Base-by-base conservation (phyloP, 352 stramenopile genomes). In the Globisporangium emineosum region DNA sequence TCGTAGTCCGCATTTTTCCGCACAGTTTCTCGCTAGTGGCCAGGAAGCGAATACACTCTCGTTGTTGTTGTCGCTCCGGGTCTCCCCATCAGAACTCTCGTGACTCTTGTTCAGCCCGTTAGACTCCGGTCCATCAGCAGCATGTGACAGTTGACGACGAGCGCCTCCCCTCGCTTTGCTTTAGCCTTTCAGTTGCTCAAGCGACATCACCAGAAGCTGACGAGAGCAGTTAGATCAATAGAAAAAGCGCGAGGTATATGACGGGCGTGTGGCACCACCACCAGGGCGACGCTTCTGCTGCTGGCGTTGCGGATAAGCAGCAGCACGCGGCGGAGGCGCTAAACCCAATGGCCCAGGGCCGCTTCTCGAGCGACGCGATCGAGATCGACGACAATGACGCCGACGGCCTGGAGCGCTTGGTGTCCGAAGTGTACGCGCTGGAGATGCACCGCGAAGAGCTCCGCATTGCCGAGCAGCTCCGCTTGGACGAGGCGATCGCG, bases 401-500 rank as follows among this genome's bases (percentile, higher is more conserved):
- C 5, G 40, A 17, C 10, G 25, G 45, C 19, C 3, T 50, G 15
- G 21, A 50, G n/a, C 17, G 0, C 64, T 0, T 47, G 17, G 2
- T 58, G 8, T 27, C 19, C 10, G 43, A 66, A 1, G 50, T 66
- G 33, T 56, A 67, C 21, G 53, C 55, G 7, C 59, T 78, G n/a
- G 69, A 71, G 51, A 27, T 52, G 21, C 52, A 69, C 21, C 69
- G 69, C 21, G 45, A 66, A 30, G 65, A 67, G 13, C 54, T 75
- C 13, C 42, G 52, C 1, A 19, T 47, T 30, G 35, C 45, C 7
- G 67, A 70, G 40, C 70, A 73, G 23, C 15, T 59, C 1, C n/a
- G 25, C 0, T 27, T 73, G 13, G 72, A 79, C 45, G 63, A 73
- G 29, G 52, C 65, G 4, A 61, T 78, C 25, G 70, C 70, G 2